These are phyloP conservation scores for Ogataea pignaliae DNA, from an alignment of 805 yeast species.

Conservation along the genomic window DNA sequence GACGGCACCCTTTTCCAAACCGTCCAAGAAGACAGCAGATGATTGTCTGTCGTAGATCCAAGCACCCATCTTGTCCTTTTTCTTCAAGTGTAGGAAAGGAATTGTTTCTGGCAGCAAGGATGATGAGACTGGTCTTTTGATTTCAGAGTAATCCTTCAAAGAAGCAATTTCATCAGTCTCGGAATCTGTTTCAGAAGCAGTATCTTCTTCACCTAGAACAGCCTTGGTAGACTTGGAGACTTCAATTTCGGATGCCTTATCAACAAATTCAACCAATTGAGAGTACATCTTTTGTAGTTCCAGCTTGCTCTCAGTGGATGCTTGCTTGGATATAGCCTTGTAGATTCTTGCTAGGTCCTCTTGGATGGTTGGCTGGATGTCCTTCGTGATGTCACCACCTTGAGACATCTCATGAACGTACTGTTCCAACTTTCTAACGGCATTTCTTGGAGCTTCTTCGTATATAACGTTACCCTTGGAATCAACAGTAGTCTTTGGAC, in stretches of 20 bases:
- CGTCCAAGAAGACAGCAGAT: conserved; percentile 78
- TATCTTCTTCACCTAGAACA: conserved; percentile 40
- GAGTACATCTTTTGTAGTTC: conserved; percentile 71
- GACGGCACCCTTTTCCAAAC: conserved; percentile 88
- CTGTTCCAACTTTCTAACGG: conserved; percentile 91
- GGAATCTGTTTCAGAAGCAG: conserved; percentile 42
- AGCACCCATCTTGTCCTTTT: conserved; percentile 60
- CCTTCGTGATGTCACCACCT: conserved; percentile 81
- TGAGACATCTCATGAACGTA: conserved; percentile 95
- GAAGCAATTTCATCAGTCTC: conserved; percentile 81
- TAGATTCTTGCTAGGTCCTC: conserved; percentile 83
- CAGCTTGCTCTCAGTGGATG: conserved; percentile 60
- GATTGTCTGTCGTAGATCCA: conserved; percentile 84
- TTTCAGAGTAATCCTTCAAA: conserved; percentile 66
- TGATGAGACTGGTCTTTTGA: conserved; percentile 69
- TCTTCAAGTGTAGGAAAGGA: conserved; percentile 92
- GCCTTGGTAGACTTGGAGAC: conserved; percentile 57
- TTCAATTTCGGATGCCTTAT: conserved; percentile 65
- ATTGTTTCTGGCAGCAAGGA: conserved; percentile 76
- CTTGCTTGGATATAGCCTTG: conserved; percentile 74
- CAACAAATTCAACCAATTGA: conserved; percentile 65
- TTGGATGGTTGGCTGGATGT: conserved; percentile 68
- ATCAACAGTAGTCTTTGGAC: conserved; percentile 87
- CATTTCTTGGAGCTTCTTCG: conserved; percentile 80
- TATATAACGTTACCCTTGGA: conserved; percentile 83